Evolutionary conservation across 129 eudicot species (phyloP).

Genomic region (Centrapalus pauciflorus): DNA sequence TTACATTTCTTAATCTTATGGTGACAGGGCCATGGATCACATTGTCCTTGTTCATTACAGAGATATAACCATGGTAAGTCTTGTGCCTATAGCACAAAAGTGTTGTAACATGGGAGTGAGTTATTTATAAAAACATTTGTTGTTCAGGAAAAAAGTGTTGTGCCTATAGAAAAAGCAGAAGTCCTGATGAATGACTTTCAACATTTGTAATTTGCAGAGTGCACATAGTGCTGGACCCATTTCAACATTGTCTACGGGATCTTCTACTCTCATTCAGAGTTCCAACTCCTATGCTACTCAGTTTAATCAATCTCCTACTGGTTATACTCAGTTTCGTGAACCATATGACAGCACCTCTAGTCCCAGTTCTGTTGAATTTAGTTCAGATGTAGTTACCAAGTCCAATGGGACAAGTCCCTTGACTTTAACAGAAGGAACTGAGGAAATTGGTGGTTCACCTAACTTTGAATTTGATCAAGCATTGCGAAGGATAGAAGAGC

Average conservation of each 20-base stretch:
- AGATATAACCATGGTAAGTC: conserved; percentile 68
- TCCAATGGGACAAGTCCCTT: conserved; percentile 41
- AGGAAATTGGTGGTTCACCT: conserved; percentile 32
- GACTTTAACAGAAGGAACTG: conserved; percentile 28
- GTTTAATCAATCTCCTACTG: conserved; percentile 38
- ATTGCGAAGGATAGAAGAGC: conserved; percentile 55
- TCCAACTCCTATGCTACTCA: conserved; percentile 43
- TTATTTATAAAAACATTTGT: too few species aligned
- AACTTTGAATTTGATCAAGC: conserved; percentile 53
- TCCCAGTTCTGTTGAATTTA: conserved; percentile 67
- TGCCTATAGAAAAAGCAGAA: background rate
- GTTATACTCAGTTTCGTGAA: conserved; percentile 42
- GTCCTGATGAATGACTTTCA: conserved; percentile 1
- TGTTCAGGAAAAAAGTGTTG: too few species aligned
- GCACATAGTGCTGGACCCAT: conserved; percentile 39
- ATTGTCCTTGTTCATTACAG: conserved; percentile 99
- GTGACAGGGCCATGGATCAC: conserved; percentile 77
- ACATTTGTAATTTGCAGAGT: conserved; percentile 38
- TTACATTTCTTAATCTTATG: conserved; percentile 20
- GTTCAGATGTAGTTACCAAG: conserved; percentile 43
- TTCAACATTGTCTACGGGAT: conserved; percentile 40
- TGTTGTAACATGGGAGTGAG: too few species aligned
- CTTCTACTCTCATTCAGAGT: conserved; percentile 56
- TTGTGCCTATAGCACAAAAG: background rate
- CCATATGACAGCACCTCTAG: conserved; percentile 47